Evolutionary conservation across 1,284 basidiomycete genomes (phyloP), one percentile per base, ranked within the genome.

Genomic region (Moesziomyces sp.): DNA sequence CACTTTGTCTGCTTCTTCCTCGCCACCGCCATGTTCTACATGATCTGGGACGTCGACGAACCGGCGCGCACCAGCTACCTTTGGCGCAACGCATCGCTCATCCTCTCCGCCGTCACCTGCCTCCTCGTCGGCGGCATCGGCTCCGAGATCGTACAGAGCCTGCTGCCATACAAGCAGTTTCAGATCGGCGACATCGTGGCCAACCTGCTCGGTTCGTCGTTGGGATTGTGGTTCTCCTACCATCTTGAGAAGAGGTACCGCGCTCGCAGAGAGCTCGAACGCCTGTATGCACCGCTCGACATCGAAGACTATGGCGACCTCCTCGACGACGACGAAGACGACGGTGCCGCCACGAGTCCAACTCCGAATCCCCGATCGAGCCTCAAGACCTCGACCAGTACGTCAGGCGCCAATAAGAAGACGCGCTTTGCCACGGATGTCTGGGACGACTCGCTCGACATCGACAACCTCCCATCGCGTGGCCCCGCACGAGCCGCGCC

Each of bases 1-100:
- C 93, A 93, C 80, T 93, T 95, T 81, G 79, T 92, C 23, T 93
- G 92, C 83, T 91, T 96, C 75, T 87, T 87, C 63, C 68, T 91
- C 30, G 92, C 93, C 0, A 93, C 93, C 0, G 89, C 86, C 6
- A 88, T 93, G 7, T 94, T 94, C 84, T 95, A 93, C 84, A 91
- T 92, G 79, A 92, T 94, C 50, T 89, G 92, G 63, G 92, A 93
- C 74, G 90, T 94, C 13, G 92, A 94, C 71, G 92, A 94, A 89
- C 54, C 66, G 0, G 80, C 71, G 2, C 47, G 78, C 1, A 51
- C 91, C 66, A 88, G 92, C 83, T 92, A 91, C 90, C 89, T 92
- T 73, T 95, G 93, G 93, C 87, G 92, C n/a, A 88, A 91, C 80
- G 87, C 89, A 10, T 88, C 89, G 5, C 85, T 93, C 16, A 88